phyloP scores from a whole-genome alignment of 2,329 filamentous ascomycete species.

The Sporothrix brasiliensis region DNA sequence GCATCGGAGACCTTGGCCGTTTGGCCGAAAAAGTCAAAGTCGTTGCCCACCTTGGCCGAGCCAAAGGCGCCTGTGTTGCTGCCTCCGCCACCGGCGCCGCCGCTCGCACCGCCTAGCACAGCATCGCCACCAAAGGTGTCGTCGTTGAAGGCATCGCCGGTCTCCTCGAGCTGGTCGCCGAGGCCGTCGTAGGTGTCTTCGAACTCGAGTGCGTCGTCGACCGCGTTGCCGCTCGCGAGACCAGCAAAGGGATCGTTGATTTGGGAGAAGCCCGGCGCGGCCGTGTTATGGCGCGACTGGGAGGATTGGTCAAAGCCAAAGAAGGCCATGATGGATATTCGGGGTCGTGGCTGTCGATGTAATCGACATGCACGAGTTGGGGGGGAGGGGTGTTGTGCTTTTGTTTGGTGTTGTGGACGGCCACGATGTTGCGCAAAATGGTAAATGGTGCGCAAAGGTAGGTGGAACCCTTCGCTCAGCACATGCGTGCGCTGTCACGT shows the following conservation, averaged over 20 bases:
- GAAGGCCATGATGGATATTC: slow-evolving; percentile 73
- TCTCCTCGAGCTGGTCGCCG: slow-evolving; percentile 86
- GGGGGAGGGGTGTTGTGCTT: neutral
- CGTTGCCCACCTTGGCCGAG: slow-evolving; percentile 70
- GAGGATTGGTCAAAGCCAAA: slow-evolving; percentile 73
- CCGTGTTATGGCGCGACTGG: slow-evolving; percentile 63
- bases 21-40: slow-evolving; percentile 95
- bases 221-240: slow-evolving; percentile 67
- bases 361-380: slow-evolving; percentile 20
- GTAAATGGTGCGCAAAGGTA: neutral
- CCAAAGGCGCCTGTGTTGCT: slow-evolving; percentile 42
- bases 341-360: slow-evolving; percentile 5
- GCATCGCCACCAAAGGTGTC: slow-evolving; percentile 78
- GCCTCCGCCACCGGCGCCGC: neutral
- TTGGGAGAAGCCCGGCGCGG: slow-evolving; percentile 80
- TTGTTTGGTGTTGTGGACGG: slow-evolving; percentile 3
- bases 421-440: slow-evolving; percentile 17
- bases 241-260: slow-evolving; percentile 84
- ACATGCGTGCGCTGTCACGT: slow-evolving; percentile 6
- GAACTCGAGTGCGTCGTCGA: slow-evolving; percentile 70
- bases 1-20: slow-evolving; percentile 85
- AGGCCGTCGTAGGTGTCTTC: slow-evolving; percentile 97
- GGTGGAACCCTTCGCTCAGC: slow-evolving; percentile 1
- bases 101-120: slow-evolving; percentile 38
- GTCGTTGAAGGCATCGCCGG: slow-evolving; percentile 92